Base-by-base conservation (phyloP, 495 filamentous ascomycete species). In the Aspergillus leporis region DNA sequence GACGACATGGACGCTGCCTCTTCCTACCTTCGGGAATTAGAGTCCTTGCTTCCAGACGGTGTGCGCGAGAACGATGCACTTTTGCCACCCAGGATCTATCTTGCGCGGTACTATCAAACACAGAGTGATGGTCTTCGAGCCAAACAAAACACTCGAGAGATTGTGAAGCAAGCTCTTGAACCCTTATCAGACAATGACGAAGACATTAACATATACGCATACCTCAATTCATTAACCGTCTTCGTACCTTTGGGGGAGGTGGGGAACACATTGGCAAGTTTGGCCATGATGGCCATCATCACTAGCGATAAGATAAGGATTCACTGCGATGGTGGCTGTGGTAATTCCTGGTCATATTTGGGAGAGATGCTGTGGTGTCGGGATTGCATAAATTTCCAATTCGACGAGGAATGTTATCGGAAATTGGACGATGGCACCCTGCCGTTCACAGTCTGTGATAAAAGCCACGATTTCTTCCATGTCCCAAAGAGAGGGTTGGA, bases 271-370 rank as follows among this genome's bases (percentile, higher is more conserved):
- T 32, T 34, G 12, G 46, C 51, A 13, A 41, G 55, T 41, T 46
- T 41, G 31, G 31, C 13, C 22, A 51, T 51, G 55, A 22, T 58
- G 23, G 30, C 46, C 19, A 50, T 23, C 18, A 41, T 25, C 18
- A 36, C 34, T 12, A 12, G 2, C 9, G 34, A 36, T 14, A 4
- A 12, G 30, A 48, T 5, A 43, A 34, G 3, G 19, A 28, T 55
- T 34, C 2, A 30, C 25, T 55, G 53, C 19, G 53, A 55, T 32
- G 53, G 53, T 5, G 53, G 47, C 40, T 55, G 53, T 47, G 53
- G 53, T 12, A 40, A 28, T 25, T 31, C 40, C 12, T 55, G 53
- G 53, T 30, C 10, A n/a, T 55, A 47, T 46, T 23, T 40, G 18
- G 30, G 38, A 12, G 54, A 23, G 30, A 56, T 56, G 43, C 46